Evolutionary conservation across 441 rosid genomes (phyloP), one percentile per base, ranked within the genome.

Genomic region (Dalechampia spathulata): DNA sequence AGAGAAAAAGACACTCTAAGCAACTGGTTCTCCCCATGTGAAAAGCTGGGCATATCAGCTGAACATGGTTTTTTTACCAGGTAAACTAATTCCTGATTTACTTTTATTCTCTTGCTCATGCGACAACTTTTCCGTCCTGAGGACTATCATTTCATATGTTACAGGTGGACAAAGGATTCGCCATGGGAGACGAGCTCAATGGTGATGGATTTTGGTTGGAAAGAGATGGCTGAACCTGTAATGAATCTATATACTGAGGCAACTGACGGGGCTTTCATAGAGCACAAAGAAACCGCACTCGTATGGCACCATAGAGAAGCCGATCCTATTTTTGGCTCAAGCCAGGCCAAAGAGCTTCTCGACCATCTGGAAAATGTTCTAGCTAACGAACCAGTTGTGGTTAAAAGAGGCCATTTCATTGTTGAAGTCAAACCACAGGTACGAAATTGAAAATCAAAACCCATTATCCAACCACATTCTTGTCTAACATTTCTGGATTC

Each of bases 401-500:
- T 85, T 61, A 88, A 81, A 72, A 78, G 85, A 50, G 93, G 96
- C 48, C 87, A 74, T 42, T 65, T 76, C 46, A 87, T 85, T 23
- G 90, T 87, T 49, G 96, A 87, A 78, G 88, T 83, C 45, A 87
- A 85, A 61, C 96, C 93, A 43, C 96, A 85, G 93, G 96, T 85
- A 77, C 49, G 53, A 21, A 2, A 37, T 38, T 38, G 34, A 30
- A 30, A 4, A 30, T 30, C 34, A 30, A 3, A 3, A 30, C 8
- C 34, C 8, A 30, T 30, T 3, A 8, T 30, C 34, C 4, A 30
- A 30, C 34, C n/a, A n/a, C n/a, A n/a, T n/a, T n/a, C n/a, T n/a
- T n/a, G n/a, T n/a, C n/a, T n/a, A n/a, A n/a, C n/a, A n/a, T n/a
- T n/a, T n/a, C n/a, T n/a, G n/a, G n/a, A n/a, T n/a, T n/a, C n/a